These are phyloP conservation scores for Macrophomina phaseolina DNA, from an alignment of 2,329 filamentous ascomycete genomes.

Conservation along the genomic window DNA sequence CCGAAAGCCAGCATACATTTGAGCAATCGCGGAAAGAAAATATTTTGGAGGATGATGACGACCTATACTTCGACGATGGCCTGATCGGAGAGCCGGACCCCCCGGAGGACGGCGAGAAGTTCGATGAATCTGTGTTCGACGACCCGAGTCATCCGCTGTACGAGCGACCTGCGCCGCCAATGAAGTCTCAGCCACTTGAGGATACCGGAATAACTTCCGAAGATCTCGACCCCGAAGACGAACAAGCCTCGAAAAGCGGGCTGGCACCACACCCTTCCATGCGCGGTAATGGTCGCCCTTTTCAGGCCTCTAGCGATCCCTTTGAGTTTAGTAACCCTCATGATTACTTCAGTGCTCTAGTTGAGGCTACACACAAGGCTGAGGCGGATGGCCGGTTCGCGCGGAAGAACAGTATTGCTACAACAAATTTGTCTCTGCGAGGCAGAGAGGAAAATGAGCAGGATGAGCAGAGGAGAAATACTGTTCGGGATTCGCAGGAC, in stretches of 20 bases:
- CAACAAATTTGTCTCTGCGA: conserved; percentile 34
- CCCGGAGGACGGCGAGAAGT: conserved; percentile 58
- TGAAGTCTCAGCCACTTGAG: neutral
- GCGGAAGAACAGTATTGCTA: conserved; percentile 59
- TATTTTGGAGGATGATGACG: conserved; percentile 48
- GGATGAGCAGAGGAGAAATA: conserved; percentile 37
- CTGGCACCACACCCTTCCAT: conserved; percentile 24
- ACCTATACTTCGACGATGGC: conserved; percentile 74
- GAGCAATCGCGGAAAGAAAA: conserved; percentile 13
- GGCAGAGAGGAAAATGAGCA: conserved; percentile 34
- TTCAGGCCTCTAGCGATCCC: conserved; percentile 38
- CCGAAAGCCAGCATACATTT: conserved; percentile 27
- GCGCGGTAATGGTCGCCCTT: conserved; percentile 38
- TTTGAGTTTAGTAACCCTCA: conserved; percentile 59
- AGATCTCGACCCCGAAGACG: conserved; percentile 1
- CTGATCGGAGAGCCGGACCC: conserved; percentile 59
- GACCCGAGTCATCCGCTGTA: conserved; percentile 50
- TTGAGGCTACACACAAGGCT: conserved; percentile 78
- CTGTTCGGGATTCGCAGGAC: conserved; percentile 34
- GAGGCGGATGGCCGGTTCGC: conserved; percentile 77
- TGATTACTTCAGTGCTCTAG: conserved; percentile 83
- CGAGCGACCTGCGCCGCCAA: conserved; percentile 53
- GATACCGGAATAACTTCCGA: neutral
- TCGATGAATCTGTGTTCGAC: conserved; percentile 78
- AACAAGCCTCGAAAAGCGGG: neutral